Base-by-base conservation (phyloP, 1,139 yeast genomes). In the Yamadazyma epiphylla region DNA sequence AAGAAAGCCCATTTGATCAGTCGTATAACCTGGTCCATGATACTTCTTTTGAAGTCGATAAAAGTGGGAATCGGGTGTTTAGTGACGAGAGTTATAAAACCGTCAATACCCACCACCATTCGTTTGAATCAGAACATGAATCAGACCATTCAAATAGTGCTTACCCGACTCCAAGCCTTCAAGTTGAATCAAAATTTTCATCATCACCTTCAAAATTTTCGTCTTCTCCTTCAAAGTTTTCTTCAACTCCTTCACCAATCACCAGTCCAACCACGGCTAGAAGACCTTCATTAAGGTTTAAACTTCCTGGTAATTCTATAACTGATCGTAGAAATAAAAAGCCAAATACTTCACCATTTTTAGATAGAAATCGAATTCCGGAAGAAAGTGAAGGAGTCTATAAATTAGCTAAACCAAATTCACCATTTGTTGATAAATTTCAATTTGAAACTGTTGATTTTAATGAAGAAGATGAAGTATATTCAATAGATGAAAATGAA, bases 131-230 rank as follows among this genome's bases (percentile, higher is more conserved):
- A 26, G 26, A 37, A 6, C 46, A 46, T 19, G 13, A 25, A 15
- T 39, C 35, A 13, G 36, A 37, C 22, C 22, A 24, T 16, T 27
- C 36, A 34, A 19, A 29, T 15, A 36, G 40, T 31, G 55, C 48
- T 12, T 27, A 51, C 28, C 62, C 64, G 1, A 59, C 63, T 1
- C 64, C 64, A 10, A 54, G 50, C 23, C 24, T 58, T 13, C 46
- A 46, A 19, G 38, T 43, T 4, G 52, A 43, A 21, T 29, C 22
- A 13, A 13, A 16, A 5, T 27, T 36, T 24, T 11, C 27, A 8
- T n/a, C n/a, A n/a, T n/a, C n/a, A n/a, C n/a, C n/a, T n/a, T n/a
- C n/a, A n/a, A n/a, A n/a, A n/a, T n/a, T n/a, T n/a, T n/a, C n/a
- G n/a, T n/a, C n/a, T n/a, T n/a, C n/a, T n/a, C n/a, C n/a, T n/a